Evolutionary conservation across 2,329 filamentous ascomycete genomes (phyloP).

Genomic region (Corynespora cassiicola): DNA sequence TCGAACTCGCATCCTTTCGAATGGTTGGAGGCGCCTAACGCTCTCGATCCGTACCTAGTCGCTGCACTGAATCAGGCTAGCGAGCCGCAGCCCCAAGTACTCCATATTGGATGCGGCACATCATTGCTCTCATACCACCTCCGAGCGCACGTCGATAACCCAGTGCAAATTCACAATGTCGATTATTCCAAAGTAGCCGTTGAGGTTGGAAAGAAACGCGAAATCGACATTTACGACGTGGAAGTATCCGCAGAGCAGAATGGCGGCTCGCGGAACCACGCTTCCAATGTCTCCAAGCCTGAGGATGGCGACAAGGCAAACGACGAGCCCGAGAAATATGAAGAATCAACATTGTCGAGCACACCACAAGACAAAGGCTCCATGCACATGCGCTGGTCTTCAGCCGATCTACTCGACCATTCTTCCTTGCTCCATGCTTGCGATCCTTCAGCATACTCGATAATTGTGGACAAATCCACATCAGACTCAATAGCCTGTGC

Average conservation of each 20-base stretch:
- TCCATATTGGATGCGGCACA: constrained; percentile 50
- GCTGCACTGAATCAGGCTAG: constrained; percentile 22
- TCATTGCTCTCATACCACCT: constrained; percentile 46
- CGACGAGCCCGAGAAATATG: too few relatives aligned
- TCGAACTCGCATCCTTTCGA: constrained; percentile 43
- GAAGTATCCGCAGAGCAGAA: constrained; percentile 1
- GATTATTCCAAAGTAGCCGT: constrained; percentile 47
- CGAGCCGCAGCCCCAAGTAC: constrained; percentile 27
- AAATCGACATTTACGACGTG: constrained; percentile 29
- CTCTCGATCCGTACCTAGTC: constrained; percentile 35
- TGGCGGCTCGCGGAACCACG: background rate
- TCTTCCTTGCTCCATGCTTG: constrained; percentile 33
- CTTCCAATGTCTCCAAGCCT: background rate
- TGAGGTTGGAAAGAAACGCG: constrained; percentile 35
- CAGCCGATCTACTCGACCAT: constrained; percentile 43
- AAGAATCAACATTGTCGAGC: too few relatives aligned
- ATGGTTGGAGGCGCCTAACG: constrained; percentile 42
- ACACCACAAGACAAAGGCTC: background rate
- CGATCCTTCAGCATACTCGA: constrained; percentile 30
- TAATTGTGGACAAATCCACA: constrained; percentile 47
- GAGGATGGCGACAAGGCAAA: background rate
- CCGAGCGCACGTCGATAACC: constrained; percentile 33
- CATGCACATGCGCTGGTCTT: constrained; percentile 42
- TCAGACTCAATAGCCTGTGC: constrained; percentile 46
- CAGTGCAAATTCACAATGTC: constrained; percentile 44